phyloP scores from a whole-genome alignment of 495 filamentous ascomycete genomes.

The Ascobolus immersus region DNA sequence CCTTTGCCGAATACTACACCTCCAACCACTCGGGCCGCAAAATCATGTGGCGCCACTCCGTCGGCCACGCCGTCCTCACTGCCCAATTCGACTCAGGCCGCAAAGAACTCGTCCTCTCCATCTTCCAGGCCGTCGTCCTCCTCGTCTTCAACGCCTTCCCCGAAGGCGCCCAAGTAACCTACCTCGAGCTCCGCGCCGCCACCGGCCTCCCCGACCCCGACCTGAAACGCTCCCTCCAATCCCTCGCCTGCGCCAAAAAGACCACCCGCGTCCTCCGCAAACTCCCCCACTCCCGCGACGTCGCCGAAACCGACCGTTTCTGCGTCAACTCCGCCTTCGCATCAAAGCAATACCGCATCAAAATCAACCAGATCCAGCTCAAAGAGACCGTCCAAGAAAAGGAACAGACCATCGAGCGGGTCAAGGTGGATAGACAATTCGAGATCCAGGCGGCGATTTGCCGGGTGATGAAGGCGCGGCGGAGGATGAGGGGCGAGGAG shows the following conservation, averaged over 20 bases:
- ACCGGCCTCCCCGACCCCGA: conserved; percentile 38
- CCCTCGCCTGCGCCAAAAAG: conserved; percentile 60
- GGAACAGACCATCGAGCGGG: conserved; percentile 69
- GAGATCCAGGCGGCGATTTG: conserved; percentile 96
- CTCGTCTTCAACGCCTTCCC: conserved; percentile 66
- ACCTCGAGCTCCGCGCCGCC: conserved; percentile 39
- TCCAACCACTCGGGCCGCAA: conserved; percentile 64
- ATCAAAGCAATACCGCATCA: conserved; percentile 68
- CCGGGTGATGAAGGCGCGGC: conserved; percentile 85
- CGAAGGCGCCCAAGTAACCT: conserved; percentile 30
- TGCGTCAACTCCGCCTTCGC: conserved; percentile 48
- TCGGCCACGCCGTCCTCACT: conserved; percentile 63
- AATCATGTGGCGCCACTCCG: conserved; percentile 72
- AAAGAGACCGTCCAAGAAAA: conserved; percentile 86
- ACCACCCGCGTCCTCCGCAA: conserved; percentile 70
- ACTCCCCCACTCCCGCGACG: conserved; percentile 58
- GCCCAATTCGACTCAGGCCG: conserved; percentile 49
- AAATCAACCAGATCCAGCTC: conserved; percentile 95
- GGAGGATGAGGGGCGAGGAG: conserved; percentile 58
- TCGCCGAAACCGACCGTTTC: conserved; percentile 54
- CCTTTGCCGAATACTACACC: conserved; percentile 62
- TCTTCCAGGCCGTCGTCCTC: conserved; percentile 75
- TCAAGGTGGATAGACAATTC: conserved; percentile 69
- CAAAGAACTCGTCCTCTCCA: conserved; percentile 69
- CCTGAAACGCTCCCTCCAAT: conserved; percentile 73